Percentiles rank a stretch among this genome's conserved stretches.
Conservation (phyloP, 2,329 filamentous ascomycete genomes). For the Hypoxylon sp. region DNA sequence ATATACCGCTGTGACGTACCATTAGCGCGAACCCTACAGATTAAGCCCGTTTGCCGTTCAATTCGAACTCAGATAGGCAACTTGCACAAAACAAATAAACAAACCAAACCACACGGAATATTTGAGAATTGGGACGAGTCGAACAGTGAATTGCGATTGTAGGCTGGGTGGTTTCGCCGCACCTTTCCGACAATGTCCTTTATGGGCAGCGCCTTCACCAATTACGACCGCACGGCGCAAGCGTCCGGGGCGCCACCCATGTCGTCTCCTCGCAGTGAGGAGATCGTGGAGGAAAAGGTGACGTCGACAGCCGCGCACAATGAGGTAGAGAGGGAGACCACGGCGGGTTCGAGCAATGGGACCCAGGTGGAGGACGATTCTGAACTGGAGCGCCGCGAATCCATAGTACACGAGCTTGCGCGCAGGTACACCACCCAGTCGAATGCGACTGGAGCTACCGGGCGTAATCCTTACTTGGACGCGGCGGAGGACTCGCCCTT, state of each 20-base stretch:
- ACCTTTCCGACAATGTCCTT: slow-evolving; percentile 55
- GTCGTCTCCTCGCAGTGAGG: slow-evolving; percentile 44
- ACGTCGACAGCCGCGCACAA: slow-evolving; percentile 35
- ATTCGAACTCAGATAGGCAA: neutral
- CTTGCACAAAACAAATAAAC: too few relatives aligned
- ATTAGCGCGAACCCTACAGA: slow-evolving; percentile 13
- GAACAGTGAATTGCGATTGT: slow-evolving; percentile 3
- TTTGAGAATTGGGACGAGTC: neutral
- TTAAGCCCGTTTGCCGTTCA: neutral
- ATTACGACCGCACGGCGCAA: slow-evolving; percentile 63
- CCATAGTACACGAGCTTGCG: slow-evolving; percentile 67
- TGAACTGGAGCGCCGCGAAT: slow-evolving; percentile 64
- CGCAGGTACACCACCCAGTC: slow-evolving; percentile 67
- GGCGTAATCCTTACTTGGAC: slow-evolving; percentile 64
- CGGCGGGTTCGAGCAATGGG: slow-evolving; percentile 48
- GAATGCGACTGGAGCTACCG: slow-evolving; percentile 49
- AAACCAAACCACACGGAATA: neutral
- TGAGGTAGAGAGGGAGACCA: slow-evolving; percentile 48
- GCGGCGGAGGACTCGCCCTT: slow-evolving; percentile 63
- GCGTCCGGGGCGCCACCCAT: slow-evolving; percentile 55
- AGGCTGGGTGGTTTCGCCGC: neutral
- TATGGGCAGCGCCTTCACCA: slow-evolving; percentile 58
- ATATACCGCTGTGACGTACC: neutral
- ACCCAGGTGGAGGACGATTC: slow-evolving; percentile 56
- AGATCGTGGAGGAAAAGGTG: slow-evolving; percentile 47